Conservation (phyloP, 768 basidiomycete genomes). For the Leccinum imitatum region DNA sequence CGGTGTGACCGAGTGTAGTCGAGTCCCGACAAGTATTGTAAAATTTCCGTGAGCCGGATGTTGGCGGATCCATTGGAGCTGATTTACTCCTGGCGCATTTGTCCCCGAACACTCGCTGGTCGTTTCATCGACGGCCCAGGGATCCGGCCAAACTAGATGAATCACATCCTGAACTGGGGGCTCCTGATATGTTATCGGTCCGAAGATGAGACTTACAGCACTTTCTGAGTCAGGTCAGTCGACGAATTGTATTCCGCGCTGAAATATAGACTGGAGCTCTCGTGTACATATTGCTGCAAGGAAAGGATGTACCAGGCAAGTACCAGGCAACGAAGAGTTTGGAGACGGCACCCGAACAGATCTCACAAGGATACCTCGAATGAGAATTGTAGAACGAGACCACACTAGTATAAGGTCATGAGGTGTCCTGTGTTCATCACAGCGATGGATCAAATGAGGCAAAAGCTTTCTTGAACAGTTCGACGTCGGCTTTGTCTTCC, state of each 20-base stretch:
- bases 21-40: neutral
- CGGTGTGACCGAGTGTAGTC: neutral
- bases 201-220: conserved; percentile 70
- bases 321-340: conserved; percentile 48
- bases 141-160: neutral
- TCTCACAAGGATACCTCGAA: conserved; percentile 18
- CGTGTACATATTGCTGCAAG: conserved; percentile 44
- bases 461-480: conserved; percentile 84
- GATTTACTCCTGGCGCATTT: conserved; percentile 83
- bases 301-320: conserved; percentile 49
- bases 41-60: neutral
- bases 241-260: neutral
- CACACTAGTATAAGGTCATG: neutral
- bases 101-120: conserved; percentile 74
- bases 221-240: conserved; percentile 63
- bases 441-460: conserved; percentile 62
- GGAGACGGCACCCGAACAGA: conserved; percentile 32
- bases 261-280: conserved; percentile 33
- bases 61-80: too few relatives aligned
- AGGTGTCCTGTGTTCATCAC: conserved; percentile 15
- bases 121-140: conserved; percentile 42
- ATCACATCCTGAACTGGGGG: conserved; percentile 68
- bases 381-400: neutral
- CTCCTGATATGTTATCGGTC: conserved; percentile 94
- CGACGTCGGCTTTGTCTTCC: conserved; percentile 81